These are phyloP conservation scores for Calonectria pauciramosa DNA, from an alignment of 2,329 filamentous ascomycete genomes.

Conservation along the genomic window DNA sequence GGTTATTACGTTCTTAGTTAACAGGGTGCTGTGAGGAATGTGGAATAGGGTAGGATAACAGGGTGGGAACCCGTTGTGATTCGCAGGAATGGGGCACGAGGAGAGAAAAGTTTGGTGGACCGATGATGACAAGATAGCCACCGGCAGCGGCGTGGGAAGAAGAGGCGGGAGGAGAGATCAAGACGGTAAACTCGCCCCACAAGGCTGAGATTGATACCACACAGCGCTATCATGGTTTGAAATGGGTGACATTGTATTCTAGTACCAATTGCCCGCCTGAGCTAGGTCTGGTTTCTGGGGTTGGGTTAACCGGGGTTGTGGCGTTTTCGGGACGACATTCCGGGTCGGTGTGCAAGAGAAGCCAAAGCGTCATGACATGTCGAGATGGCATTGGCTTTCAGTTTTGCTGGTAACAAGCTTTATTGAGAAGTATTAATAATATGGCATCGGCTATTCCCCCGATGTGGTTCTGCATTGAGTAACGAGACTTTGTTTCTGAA, in stretches of 20 bases:
- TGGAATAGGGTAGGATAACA: background rate
- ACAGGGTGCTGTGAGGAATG: background rate
- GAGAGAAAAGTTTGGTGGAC: constrained; percentile 11
- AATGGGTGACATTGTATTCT: background rate
- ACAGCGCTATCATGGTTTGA: background rate
- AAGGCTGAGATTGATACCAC: background rate
- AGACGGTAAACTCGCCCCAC: background rate
- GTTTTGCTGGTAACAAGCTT: background rate
- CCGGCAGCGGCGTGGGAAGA: background rate
- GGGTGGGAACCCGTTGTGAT: constrained; percentile 5
- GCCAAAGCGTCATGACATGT: background rate
- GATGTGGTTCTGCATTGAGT: background rate
- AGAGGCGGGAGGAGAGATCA: background rate
- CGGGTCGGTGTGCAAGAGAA: constrained; percentile 2
- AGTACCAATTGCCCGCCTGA: background rate
- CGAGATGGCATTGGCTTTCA: background rate
- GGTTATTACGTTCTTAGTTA: constrained; percentile 12
- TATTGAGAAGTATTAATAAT: background rate
- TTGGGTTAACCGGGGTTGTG: constrained; percentile 26
- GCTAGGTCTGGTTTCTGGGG: background rate
- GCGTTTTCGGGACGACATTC: constrained; percentile 23
- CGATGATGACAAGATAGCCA: constrained; percentile 8
- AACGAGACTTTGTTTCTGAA: background rate
- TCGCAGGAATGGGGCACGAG: constrained; percentile 3
- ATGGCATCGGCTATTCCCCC: too few relatives aligned